phyloP scores from a whole-genome alignment of 164 flowering plant genomes.

The Nelumbo lutea region DNA sequence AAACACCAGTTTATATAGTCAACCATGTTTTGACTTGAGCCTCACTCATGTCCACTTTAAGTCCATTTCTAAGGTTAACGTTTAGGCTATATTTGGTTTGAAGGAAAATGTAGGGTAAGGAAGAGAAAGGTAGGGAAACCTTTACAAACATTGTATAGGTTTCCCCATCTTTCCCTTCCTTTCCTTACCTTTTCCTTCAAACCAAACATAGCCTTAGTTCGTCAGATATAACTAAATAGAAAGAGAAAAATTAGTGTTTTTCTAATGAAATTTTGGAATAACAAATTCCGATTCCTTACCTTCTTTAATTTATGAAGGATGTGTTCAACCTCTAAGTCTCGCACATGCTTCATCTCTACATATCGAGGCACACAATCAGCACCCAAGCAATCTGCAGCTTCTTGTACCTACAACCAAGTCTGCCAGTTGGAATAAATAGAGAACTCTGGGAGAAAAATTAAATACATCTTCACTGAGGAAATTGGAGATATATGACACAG shows the following conservation, averaged over 20 bases:
- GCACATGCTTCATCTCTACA: slow-evolving; percentile 63
- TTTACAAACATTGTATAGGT: too few relatives aligned
- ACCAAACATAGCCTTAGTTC: too few relatives aligned
- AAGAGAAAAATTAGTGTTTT: too few relatives aligned
- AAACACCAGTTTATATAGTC: neutral
- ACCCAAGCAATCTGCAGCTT: slow-evolving; percentile 91
- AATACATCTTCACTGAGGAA: neutral
- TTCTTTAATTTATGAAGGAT: slow-evolving; percentile 37
- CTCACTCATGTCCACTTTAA: neutral
- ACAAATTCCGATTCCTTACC: slow-evolving; percentile 26
- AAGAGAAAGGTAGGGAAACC: too few relatives aligned
- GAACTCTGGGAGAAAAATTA: neutral
- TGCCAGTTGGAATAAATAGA: slow-evolving; percentile 8
- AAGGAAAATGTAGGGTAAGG: too few relatives aligned
- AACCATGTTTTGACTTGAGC: neutral
- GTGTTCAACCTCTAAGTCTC: slow-evolving; percentile 50
- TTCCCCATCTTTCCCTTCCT: too few relatives aligned
- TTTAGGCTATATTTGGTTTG: neutral
- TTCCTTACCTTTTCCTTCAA: too few relatives aligned
- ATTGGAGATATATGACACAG: neutral
- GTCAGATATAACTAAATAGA: neutral
- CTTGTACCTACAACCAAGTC: slow-evolving; percentile 67
- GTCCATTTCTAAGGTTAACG: neutral
- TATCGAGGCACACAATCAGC: slow-evolving; percentile 79
- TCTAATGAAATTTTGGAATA: neutral